A percentile compares a stretch with the other conserved stretches of the same genome.
phyloP scores from a whole-genome alignment of 1,139 yeast species.

The Arxiozyma bovina region DNA sequence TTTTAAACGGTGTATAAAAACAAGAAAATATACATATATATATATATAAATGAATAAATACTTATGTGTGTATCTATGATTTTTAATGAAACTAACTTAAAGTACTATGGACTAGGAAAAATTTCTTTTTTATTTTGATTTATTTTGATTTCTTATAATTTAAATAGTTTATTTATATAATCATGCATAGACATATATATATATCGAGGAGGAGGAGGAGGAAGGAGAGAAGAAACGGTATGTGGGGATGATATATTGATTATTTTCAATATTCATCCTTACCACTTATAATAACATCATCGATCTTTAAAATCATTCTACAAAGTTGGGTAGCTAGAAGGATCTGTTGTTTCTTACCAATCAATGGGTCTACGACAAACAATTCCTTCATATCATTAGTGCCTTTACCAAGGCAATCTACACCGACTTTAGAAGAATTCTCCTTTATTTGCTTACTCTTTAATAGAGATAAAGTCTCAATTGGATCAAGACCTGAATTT shows the following conservation, averaged over 20 bases:
- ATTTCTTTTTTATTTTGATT: neutral
- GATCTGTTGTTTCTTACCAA: slow-evolving; percentile 94
- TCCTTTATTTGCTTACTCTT: slow-evolving; percentile 81
- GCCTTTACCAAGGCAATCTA: slow-evolving; percentile 86
- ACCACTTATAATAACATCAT: slow-evolving; percentile 89
- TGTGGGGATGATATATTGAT: neutral
- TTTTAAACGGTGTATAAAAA: too few relatives aligned
- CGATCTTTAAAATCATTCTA: slow-evolving; percentile 93
- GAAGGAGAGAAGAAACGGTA: neutral
- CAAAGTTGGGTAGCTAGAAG: slow-evolving; percentile 93
- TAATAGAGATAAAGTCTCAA: slow-evolving; percentile 74
- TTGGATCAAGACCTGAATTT: slow-evolving; percentile 91
- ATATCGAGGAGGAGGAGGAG: neutral
- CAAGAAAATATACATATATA: too few relatives aligned
- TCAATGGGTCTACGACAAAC: slow-evolving; percentile 92
- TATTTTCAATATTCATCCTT: slow-evolving; percentile 54
- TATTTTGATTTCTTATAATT: neutral
- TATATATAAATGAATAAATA: too few relatives aligned
- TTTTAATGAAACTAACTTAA: neutral
- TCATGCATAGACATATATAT: neutral
- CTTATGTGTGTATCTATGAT: neutral
- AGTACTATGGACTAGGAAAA: neutral
- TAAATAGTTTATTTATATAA: neutral
- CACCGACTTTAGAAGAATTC: slow-evolving; percentile 66
- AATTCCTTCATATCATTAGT: slow-evolving; percentile 85